Base-by-base conservation (phyloP, 495 filamentous ascomycete species). In the Cryomyces antarcticus region DNA sequence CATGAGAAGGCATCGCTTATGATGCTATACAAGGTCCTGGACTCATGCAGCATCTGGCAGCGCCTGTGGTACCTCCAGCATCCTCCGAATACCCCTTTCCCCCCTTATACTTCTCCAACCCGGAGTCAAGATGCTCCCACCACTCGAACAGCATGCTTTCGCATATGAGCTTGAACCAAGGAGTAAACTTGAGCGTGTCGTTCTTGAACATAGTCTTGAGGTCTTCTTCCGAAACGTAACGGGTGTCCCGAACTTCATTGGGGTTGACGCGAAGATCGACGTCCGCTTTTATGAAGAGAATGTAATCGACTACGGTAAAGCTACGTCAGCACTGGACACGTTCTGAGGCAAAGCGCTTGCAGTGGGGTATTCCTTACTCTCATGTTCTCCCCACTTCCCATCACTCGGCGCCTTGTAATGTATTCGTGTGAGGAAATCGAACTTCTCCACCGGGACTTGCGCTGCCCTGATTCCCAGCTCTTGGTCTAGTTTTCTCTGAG, bases 161-260 rank as follows among this genome's bases (percentile, higher is more conserved):
- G 69, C 92, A 99, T 56, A 99, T 96, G 49, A 99, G 75, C 71
- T 93, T 94, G 68, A 99, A 99, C 89, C 89, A 99, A 1, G 89
- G 89, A 5, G 89, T 99, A 60, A 96, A 97, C 51, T 71, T 78
- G 47, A 94, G 68, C 5, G 54, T 68, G 6, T 77, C 70, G 57
- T 95, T 74, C 53, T 77, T 59, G 58, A 99, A 94, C 73, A 87
- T 84, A 38, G 66, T 49, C 67, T 82, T 89, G 45, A 99, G 66
- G 45, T 89, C 79, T 7, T 82, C 77, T 30, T 78, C 67, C 7
- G 80, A 75, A 28, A 94, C 89, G 50, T 89, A 96, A 53, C 71
- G 66, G 24, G 77, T 81, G 52, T 78, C 87, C 48, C 72, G 71
- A 28, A 82, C 88, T 65, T 99, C 89, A 61, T 99, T 99, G 29